Conservation (phyloP, 1,284 basidiomycete genomes). For the Grifola frondosa region DNA sequence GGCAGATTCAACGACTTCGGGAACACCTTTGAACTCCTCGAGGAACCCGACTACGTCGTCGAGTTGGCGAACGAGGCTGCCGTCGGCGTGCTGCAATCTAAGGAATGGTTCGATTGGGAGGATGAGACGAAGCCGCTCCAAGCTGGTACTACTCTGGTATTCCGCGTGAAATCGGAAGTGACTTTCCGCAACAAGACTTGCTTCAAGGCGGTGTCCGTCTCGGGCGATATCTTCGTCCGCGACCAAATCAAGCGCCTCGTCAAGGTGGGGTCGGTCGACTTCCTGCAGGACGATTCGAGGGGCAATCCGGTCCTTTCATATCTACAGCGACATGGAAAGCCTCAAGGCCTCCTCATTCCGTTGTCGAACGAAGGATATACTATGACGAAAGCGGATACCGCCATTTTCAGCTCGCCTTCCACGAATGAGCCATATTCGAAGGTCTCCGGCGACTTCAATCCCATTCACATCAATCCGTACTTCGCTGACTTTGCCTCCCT, state of each 20-base stretch:
- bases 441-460: slow-evolving; percentile 96
- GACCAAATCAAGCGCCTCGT: slow-evolving; percentile 84
- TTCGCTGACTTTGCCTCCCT: slow-evolving; percentile 93
- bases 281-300: slow-evolving; percentile 82
- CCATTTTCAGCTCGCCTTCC: slow-evolving; percentile 74
- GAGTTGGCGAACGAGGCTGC: slow-evolving; percentile 75
- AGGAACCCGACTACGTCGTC: slow-evolving; percentile 88
- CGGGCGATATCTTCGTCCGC: slow-evolving; percentile 83
- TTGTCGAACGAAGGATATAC: slow-evolving; percentile 87
- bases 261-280: slow-evolving; percentile 87
- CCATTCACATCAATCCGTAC: slow-evolving; percentile 99
- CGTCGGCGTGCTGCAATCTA: slow-evolving; percentile 90
- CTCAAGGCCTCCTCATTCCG: slow-evolving; percentile 75
- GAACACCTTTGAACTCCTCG: slow-evolving; percentile 92
- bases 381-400: slow-evolving; percentile 57
- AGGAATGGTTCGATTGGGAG: slow-evolving; percentile 98
- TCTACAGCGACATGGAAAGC: slow-evolving; percentile 85
- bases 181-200: slow-evolving; percentile 90
- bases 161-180: slow-evolving; percentile 85
- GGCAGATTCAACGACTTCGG: slow-evolving; percentile 91
- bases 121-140: slow-evolving; percentile 78
- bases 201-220: slow-evolving; percentile 80
- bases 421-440: slow-evolving; percentile 96
- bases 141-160: slow-evolving; percentile 83
- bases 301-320: slow-evolving; percentile 96